A percentile compares a stretch with the other conserved stretches of the same genome.
Conservation (phyloP, 169 alveolate species). For the Plasmodium sp. region DNA sequence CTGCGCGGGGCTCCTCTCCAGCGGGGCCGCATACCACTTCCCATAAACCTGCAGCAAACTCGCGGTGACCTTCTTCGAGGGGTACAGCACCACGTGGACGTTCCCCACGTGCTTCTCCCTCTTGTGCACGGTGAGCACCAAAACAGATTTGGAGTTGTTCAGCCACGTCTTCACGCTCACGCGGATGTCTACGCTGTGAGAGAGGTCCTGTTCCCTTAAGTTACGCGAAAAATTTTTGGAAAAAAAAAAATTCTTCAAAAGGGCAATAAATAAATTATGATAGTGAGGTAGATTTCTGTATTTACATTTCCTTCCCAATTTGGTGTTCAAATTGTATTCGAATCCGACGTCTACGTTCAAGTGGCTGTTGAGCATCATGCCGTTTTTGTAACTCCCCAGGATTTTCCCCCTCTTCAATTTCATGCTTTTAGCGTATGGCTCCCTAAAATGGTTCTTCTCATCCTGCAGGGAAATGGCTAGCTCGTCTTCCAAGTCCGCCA, state of each 20-base stretch:
- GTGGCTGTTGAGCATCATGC: conserved; percentile 12
- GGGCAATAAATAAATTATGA: conserved; percentile 16
- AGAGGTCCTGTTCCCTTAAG: not conserved
- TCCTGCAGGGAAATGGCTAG: not conserved
- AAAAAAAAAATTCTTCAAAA: conserved; percentile 8
- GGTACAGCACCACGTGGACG: conserved; percentile 7
- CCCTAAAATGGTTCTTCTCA: not conserved
- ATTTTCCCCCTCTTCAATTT: conserved; percentile 8
- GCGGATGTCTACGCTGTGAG: not conserved
- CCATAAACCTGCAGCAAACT: not conserved
- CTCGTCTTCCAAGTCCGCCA: conserved; percentile 7
- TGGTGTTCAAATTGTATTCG: conserved; percentile 16
- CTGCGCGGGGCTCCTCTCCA: not conserved
- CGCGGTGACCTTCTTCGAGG: not conserved
- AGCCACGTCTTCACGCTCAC: not conserved
- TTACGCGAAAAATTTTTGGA: not conserved
- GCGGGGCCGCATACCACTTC: not conserved
- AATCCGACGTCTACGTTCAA: conserved; percentile 21
- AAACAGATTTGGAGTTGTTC: conserved; percentile 5
- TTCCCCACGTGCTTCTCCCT: conserved; percentile 12
- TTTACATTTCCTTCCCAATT: conserved; percentile 6
- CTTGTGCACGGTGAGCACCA: not conserved
- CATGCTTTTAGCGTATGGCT: not conserved
- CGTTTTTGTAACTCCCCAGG: conserved; percentile 28
- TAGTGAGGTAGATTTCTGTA: conserved; percentile 15